phyloP scores from a whole-genome alignment of 306 rosid species.

The Castanea mollissima region DNA sequence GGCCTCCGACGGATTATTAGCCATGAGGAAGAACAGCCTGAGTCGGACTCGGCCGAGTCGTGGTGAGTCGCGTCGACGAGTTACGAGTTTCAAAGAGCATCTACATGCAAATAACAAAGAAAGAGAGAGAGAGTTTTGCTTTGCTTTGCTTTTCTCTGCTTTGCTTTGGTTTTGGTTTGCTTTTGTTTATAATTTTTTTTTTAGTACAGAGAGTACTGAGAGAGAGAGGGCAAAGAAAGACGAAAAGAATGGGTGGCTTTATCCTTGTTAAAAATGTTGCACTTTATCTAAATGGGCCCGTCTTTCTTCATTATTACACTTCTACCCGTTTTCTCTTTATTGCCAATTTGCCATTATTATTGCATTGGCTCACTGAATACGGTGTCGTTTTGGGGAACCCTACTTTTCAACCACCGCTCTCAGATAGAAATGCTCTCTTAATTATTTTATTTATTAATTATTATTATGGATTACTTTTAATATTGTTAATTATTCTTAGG shows the following conservation, averaged over 20 bases:
- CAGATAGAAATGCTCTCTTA: too few relatives aligned
- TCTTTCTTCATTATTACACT: conserved; percentile 21
- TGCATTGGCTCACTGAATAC: background rate
- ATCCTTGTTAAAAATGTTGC: conserved; percentile 26
- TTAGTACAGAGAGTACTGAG: conserved; percentile 5
- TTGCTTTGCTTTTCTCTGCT: background rate
- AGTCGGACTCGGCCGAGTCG: conserved; percentile 32
- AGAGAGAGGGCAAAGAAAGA: background rate
- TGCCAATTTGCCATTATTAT: background rate
- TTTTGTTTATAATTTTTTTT: too few relatives aligned
- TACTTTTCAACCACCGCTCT: background rate
- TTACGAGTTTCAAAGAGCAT: conserved; percentile 24
- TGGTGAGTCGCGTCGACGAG: conserved; percentile 27
- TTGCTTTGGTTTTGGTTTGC: background rate
- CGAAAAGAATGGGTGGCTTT: conserved; percentile 34
- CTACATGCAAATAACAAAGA: conserved; percentile 30
- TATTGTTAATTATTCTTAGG: too few relatives aligned
- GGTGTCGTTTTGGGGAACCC: background rate
- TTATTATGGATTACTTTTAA: too few relatives aligned
- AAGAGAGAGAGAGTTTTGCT: background rate
- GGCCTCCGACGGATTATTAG: conserved; percentile 72
- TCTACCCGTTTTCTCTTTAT: background rate
- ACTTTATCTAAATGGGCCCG: conserved; percentile 32
- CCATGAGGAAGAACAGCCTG: conserved; percentile 38
- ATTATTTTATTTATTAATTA: too few relatives aligned